phyloP scores from a whole-genome alignment of 441 rosid genomes.

The Croton setiger region DNA sequence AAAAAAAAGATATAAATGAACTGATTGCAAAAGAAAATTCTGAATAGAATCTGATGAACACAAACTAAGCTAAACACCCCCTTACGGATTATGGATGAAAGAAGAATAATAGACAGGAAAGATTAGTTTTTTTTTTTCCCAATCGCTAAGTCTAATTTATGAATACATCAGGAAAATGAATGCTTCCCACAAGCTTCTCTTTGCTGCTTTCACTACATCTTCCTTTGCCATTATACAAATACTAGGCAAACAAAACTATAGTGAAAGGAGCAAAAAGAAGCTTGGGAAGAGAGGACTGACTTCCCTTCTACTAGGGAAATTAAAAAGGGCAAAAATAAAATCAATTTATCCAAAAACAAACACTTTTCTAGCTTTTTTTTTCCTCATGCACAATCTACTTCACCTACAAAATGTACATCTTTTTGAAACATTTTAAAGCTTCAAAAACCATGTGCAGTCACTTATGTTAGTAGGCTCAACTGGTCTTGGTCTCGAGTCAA shows the following conservation, averaged over 20 bases:
- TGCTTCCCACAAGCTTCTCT: conserved; percentile 73
- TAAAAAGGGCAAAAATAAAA: background rate
- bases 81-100: background rate
- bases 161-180: conserved; percentile 25
- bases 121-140: background rate
- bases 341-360: background rate
- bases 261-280: conserved; percentile 98
- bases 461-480: conserved; percentile 15
- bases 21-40: too few relatives aligned
- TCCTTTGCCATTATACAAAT: conserved; percentile 30
- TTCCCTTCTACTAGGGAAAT: conserved; percentile 12
- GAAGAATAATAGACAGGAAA: background rate
- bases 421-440: conserved; percentile 11
- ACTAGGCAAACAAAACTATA: conserved; percentile 50
- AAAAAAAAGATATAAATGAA: too few relatives aligned
- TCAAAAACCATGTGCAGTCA: conserved; percentile 8
- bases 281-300: conserved; percentile 37
- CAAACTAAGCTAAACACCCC: too few relatives aligned
- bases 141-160: conserved; percentile 10
- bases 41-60: too few relatives aligned
- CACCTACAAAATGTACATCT: conserved; percentile 21
- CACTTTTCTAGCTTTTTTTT: conserved; percentile 20
- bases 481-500: background rate
- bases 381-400: conserved; percentile 5
- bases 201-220: conserved; percentile 95